phyloP scores from a whole-genome alignment of 352 stramenopile genomes.

The Pythium insidiosum region DNA sequence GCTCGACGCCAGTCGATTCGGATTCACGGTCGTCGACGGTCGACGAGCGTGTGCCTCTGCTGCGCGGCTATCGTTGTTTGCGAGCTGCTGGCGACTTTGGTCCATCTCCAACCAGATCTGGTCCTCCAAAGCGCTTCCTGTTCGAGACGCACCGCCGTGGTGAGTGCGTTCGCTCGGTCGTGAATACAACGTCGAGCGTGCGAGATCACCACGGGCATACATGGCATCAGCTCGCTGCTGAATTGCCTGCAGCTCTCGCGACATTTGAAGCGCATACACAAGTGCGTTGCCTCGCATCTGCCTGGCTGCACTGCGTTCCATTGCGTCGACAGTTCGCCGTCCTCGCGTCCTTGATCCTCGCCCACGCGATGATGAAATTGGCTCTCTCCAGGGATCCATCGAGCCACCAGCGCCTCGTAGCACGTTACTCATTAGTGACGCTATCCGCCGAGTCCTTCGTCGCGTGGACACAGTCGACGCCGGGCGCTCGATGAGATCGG shows the following conservation, averaged over 20 bases:
- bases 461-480: slow-evolving; percentile 56
- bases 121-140: slow-evolving; percentile 13
- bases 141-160: slow-evolving; percentile 22
- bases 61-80: too few species aligned
- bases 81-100: slow-evolving; percentile 34
- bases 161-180: slow-evolving; percentile 10
- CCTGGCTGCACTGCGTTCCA: too few species aligned
- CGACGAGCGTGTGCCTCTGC: too few species aligned
- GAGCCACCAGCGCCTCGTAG: slow-evolving; percentile 17
- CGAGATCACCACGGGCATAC: slow-evolving; percentile 60
- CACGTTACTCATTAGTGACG: slow-evolving; percentile 69
- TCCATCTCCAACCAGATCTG: slow-evolving; percentile 61
- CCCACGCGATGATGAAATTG: too few species aligned
- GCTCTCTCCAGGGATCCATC: too few species aligned
- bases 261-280: slow-evolving; percentile 71
- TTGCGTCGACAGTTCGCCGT: too few species aligned
- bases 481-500: slow-evolving; percentile 43
- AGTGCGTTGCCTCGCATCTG: slow-evolving; percentile 52
- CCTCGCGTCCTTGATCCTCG: not conserved
- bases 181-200: slow-evolving; percentile 26
- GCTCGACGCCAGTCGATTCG: slow-evolving; percentile 21
- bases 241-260: slow-evolving; percentile 62
- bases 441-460: slow-evolving; percentile 47
- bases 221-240: slow-evolving; percentile 60
- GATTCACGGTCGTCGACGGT: not conserved